These are phyloP conservation scores for Luvunga scandens DNA, from an alignment of 345 rosid species.

Conservation along the genomic window DNA sequence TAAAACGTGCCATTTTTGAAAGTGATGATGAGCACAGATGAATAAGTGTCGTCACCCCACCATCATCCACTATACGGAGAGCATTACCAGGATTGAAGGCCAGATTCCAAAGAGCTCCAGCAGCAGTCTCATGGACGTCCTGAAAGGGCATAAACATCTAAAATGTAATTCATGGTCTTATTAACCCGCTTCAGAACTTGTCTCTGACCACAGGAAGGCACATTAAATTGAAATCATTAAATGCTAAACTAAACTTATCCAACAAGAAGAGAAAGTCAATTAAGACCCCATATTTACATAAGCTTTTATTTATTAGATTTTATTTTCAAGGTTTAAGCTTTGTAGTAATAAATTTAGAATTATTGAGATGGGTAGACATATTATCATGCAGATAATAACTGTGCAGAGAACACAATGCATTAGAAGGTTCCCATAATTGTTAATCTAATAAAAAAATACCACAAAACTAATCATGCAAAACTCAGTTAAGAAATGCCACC, in stretches of 20 bases:
- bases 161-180: background rate
- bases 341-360: background rate
- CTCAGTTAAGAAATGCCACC: background rate
- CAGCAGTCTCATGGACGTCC: conserved; percentile 56
- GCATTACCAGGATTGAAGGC: conserved; percentile 41
- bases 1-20: conserved; percentile 46
- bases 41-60: conserved; percentile 40
- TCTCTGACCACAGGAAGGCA: conserved; percentile 1
- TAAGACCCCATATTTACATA: background rate
- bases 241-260: background rate
- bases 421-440: conserved; percentile 1
- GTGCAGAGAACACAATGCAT: background rate
- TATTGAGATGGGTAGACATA: background rate
- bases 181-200: background rate
- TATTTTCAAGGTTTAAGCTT: background rate
- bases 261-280: background rate
- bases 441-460: background rate
- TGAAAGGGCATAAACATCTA: conserved; percentile 10
- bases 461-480: background rate
- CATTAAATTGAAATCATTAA: background rate
- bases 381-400: background rate
- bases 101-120: conserved; percentile 53
- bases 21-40: conserved; percentile 37
- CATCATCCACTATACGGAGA: conserved; percentile 37
- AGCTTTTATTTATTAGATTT: background rate